A percentile compares a stretch with the other conserved stretches of the same genome.
phyloP scores from a whole-genome alignment of 768 basidiomycete genomes.

The Russula virescens region DNA sequence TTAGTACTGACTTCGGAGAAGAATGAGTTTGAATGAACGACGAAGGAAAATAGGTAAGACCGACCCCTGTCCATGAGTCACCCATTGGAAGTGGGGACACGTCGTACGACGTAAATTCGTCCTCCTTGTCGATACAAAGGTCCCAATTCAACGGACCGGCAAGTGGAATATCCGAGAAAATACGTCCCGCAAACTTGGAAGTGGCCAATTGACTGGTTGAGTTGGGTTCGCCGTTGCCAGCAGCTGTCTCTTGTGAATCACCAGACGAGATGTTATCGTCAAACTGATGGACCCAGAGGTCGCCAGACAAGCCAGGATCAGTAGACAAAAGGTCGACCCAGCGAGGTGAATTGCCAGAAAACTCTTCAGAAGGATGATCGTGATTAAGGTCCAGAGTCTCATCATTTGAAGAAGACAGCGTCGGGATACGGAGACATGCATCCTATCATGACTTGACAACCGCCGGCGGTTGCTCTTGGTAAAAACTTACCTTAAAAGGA shows the following conservation, averaged over 20 bases:
- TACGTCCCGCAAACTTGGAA: background rate
- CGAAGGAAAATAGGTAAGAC: background rate
- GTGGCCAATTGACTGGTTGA: background rate
- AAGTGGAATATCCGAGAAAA: background rate
- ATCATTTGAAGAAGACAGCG: background rate
- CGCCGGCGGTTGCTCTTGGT: background rate
- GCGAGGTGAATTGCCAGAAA: background rate
- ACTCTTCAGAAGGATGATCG: background rate
- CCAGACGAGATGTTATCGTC: conserved; percentile 10
- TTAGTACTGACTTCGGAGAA: background rate
- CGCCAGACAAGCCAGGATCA: background rate
- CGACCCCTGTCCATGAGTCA: background rate
- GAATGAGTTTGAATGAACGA: background rate
- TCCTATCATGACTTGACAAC: conserved; percentile 1
- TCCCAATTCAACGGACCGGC: background rate
- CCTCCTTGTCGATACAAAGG: background rate
- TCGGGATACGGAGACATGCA: background rate
- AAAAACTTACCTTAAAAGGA: conserved; percentile 12
- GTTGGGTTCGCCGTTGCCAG: background rate
- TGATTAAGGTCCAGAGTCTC: background rate
- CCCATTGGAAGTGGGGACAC: background rate
- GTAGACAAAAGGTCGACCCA: conserved; percentile 2
- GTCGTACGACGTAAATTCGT: background rate
- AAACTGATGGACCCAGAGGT: background rate
- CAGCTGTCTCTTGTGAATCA: background rate